Conservation (phyloP, 2,329 filamentous ascomycete genomes). For the Emericellopsis cladophorae region DNA sequence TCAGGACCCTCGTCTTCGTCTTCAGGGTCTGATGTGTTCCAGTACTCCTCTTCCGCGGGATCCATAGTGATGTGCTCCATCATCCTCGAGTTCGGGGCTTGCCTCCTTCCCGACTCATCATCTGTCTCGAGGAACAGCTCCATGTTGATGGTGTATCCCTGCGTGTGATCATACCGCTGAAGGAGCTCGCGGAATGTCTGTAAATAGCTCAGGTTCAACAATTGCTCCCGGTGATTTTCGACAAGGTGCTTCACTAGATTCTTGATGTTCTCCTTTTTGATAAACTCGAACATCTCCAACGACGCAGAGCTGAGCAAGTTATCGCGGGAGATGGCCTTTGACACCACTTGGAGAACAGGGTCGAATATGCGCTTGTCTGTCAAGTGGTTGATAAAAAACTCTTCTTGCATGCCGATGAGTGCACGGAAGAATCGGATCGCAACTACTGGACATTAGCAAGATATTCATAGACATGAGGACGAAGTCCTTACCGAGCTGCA, state of each 20-base stretch:
- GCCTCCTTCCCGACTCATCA: slow-evolving; percentile 36
- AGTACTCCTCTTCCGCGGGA: slow-evolving; percentile 82
- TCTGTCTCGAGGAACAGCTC: slow-evolving; percentile 66
- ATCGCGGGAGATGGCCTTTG: slow-evolving; percentile 78
- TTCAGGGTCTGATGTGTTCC: slow-evolving; percentile 78
- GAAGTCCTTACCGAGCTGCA: slow-evolving; percentile 62
- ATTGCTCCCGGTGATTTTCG: slow-evolving; percentile 66
- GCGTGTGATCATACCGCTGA: slow-evolving; percentile 65
- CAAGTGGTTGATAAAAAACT: slow-evolving; percentile 80
- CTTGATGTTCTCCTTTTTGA: slow-evolving; percentile 72
- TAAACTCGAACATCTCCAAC: slow-evolving; percentile 84
- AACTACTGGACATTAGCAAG: slow-evolving; percentile 31
- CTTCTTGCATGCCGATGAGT: slow-evolving; percentile 73
- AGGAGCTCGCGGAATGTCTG: slow-evolving; percentile 73
- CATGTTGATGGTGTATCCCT: slow-evolving; percentile 50
- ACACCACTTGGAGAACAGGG: slow-evolving; percentile 72
- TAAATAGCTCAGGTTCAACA: slow-evolving; percentile 68
- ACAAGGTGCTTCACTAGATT: slow-evolving; percentile 74
- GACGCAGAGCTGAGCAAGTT: slow-evolving; percentile 91
- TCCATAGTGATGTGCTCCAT: slow-evolving; percentile 67
- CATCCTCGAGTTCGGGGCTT: slow-evolving; percentile 37
- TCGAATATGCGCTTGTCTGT: slow-evolving; percentile 71
- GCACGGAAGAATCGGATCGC: slow-evolving; percentile 90
- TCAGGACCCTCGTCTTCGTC: slow-evolving; percentile 49
- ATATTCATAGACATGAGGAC: neutral